Conservation (phyloP, 176 grass and related monocot genomes). For the Metroxylon sagu region DNA sequence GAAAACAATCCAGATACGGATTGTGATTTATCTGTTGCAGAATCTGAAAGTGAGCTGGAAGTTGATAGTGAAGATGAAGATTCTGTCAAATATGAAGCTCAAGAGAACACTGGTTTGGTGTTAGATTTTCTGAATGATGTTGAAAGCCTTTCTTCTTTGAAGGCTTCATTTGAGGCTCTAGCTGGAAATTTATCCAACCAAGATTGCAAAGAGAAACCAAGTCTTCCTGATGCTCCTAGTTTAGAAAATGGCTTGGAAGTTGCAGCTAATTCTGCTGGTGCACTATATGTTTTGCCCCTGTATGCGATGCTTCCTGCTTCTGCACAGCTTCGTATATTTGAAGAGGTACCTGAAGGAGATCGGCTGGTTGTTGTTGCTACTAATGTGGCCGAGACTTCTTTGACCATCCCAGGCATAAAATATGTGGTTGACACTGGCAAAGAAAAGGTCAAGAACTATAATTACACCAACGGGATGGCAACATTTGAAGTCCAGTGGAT, state of each 20-base stretch:
- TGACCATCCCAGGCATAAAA: slow-evolving; percentile 91
- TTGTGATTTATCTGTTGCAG: slow-evolving; percentile 56
- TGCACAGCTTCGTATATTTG: slow-evolving; percentile 70
- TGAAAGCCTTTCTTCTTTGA: slow-evolving; percentile 49
- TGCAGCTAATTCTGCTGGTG: slow-evolving; percentile 16
- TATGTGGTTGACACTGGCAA: slow-evolving; percentile 97
- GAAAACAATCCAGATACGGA: slow-evolving; percentile 29
- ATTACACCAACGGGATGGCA: slow-evolving; percentile 63
- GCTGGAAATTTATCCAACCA: slow-evolving; percentile 31
- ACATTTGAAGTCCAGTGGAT: slow-evolving; percentile 89
- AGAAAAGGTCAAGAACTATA: slow-evolving; percentile 90
- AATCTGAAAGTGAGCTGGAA: slow-evolving; percentile 53
- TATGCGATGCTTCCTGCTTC: slow-evolving; percentile 96
- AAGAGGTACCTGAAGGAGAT: slow-evolving; percentile 63
- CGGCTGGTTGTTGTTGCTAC: slow-evolving; percentile 92
- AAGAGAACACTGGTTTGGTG: slow-evolving; percentile 39
- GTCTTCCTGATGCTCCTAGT: slow-evolving; percentile 13
- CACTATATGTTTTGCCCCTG: slow-evolving; percentile 64
- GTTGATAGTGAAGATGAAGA: slow-evolving; percentile 57
- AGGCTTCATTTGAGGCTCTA: slow-evolving; percentile 69
- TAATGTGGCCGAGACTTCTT: slow-evolving; percentile 95
- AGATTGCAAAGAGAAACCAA: slow-evolving; percentile 13
- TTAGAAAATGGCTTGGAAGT: slow-evolving; percentile 14
- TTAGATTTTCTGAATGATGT: slow-evolving; percentile 58
- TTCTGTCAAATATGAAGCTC: slow-evolving; percentile 17